Evolutionary conservation across 2,329 filamentous ascomycete species (phyloP).

Genomic region (Monosporascus sp.): DNA sequence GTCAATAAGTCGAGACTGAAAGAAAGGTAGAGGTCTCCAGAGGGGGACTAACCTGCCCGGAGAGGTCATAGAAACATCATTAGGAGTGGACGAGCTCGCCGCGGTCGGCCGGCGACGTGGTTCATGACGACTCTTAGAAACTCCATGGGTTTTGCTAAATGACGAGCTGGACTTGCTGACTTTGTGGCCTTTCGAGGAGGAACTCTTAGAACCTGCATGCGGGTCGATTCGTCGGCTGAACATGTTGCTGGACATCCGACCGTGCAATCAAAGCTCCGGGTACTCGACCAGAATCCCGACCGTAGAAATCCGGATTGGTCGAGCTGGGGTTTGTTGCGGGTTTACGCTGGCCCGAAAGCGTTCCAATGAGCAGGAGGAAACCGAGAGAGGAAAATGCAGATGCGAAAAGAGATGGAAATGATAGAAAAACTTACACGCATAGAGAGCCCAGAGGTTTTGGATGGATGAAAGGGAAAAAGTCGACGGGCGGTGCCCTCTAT

Average conservation of each 20-base stretch:
- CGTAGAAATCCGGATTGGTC: too few species aligned
- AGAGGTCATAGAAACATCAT: constrained; percentile 30
- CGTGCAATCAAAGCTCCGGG: constrained; percentile 1
- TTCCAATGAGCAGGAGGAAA: neutral
- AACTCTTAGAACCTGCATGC: constrained; percentile 40
- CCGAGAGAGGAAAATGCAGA: neutral
- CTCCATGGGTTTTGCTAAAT: constrained; percentile 48
- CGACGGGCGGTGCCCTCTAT: neutral
- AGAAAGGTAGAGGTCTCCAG: too few species aligned
- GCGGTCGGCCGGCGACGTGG: constrained; percentile 44
- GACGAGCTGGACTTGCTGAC: constrained; percentile 45
- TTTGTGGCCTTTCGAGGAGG: constrained; percentile 48
- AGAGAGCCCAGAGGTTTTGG: neutral
- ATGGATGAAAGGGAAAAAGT: neutral
- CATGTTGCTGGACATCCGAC: constrained; percentile 31
- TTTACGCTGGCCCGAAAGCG: neutral
- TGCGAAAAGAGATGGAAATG: neutral
- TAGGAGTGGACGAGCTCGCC: constrained; percentile 31
- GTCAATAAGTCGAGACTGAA: constrained; percentile 6
- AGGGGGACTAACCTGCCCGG: constrained; percentile 37
- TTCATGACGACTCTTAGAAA: constrained; percentile 51
- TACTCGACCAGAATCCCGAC: neutral
- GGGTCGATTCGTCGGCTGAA: constrained; percentile 43
- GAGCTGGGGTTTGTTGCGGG: too few species aligned
- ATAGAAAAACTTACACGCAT: neutral